Base-by-base conservation (phyloP, 1,139 yeast genomes). In the Geotrichum citri-aurantii region DNA sequence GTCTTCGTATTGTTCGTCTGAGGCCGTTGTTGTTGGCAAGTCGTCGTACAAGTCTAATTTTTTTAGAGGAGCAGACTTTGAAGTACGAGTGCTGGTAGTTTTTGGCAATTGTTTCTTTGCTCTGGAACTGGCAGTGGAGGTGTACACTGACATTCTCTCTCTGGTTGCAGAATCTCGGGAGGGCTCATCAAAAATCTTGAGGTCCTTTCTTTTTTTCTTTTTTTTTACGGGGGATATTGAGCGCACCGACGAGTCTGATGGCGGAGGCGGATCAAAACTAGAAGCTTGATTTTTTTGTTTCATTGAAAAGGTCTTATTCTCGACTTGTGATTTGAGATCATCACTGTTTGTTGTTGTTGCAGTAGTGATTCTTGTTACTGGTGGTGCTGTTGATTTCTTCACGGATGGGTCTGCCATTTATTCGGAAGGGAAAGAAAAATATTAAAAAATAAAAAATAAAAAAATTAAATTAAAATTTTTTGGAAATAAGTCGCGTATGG, bases 1-100 rank as follows among this genome's bases (percentile, higher is more conserved):
- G 23, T 57, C 54, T 47, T 48, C 56, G 42, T 53, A 53, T 31
- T 53, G 56, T 14, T 53, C 56, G n/a, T 53, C 56, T 21, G 56
- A 53, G 2, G 56, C 42, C 19, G 42, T 37, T 37, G 42, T 37
- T 14, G 42, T 12, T 5, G 42, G 42, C 17, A 12, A 17, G 42
- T 37, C 42, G 19, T 37, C 11, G 42, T 37, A 37, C 2, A n/a
- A 37, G n/a, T 37, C 42, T 2, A 17, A 17, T 37, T n/a, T 37
- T 37, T 17, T 37, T 12, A 37, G 42, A 3, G 14, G 7, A 37
- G 42, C 19, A 37, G 42, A 37, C n/a, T 37, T 37, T 12, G 17
- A 14, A 14, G 42, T 14, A n/a, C n/a, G 14, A 17, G 42, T 12
- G 42, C 42, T 14, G 19, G 3, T n/a, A 14, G 42, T 14, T 37